Conservation (phyloP, 495 filamentous ascomycete species). For the Aspergillus wentii region DNA sequence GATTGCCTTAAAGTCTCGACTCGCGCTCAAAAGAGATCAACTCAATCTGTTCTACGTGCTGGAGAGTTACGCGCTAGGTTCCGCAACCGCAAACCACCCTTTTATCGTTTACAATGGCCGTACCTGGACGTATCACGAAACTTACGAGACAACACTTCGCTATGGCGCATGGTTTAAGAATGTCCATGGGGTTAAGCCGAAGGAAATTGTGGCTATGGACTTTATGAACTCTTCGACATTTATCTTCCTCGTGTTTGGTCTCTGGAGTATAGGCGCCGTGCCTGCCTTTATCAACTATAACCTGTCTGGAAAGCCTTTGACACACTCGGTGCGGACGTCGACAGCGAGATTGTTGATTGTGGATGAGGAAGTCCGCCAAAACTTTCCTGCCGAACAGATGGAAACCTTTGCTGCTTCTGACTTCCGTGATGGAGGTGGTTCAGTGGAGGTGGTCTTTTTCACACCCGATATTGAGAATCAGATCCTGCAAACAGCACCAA, state of each 20-base stretch:
- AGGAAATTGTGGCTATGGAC: constrained; percentile 84
- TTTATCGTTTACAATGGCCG: constrained; percentile 75
- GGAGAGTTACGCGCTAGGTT: constrained; percentile 60
- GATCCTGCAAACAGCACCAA: constrained; percentile 47
- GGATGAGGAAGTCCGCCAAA: constrained; percentile 60
- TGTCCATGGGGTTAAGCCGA: constrained; percentile 60
- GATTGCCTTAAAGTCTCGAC: constrained; percentile 29
- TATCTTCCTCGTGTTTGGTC: constrained; percentile 74
- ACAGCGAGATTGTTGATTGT: constrained; percentile 68
- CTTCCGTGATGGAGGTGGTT: constrained; percentile 42
- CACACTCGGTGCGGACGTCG: constrained; percentile 73
- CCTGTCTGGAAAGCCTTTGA: constrained; percentile 64
- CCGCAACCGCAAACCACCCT: constrained; percentile 47
- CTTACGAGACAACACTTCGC: constrained; percentile 68
- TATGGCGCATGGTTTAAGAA: constrained; percentile 82
- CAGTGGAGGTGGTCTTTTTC: constrained; percentile 58
- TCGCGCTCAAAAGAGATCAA: constrained; percentile 50
- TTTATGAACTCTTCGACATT: constrained; percentile 83
- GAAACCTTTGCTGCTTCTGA: constrained; percentile 34
- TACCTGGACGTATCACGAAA: constrained; percentile 75
- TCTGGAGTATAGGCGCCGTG: constrained; percentile 84
- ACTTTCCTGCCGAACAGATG: constrained; percentile 44
- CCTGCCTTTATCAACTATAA: constrained; percentile 98
- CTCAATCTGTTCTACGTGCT: constrained; percentile 77
- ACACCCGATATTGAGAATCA: constrained; percentile 59